Evolutionary conservation across 108 stramenopile species (phyloP).

Genomic region (Nitzschia sp.): DNA sequence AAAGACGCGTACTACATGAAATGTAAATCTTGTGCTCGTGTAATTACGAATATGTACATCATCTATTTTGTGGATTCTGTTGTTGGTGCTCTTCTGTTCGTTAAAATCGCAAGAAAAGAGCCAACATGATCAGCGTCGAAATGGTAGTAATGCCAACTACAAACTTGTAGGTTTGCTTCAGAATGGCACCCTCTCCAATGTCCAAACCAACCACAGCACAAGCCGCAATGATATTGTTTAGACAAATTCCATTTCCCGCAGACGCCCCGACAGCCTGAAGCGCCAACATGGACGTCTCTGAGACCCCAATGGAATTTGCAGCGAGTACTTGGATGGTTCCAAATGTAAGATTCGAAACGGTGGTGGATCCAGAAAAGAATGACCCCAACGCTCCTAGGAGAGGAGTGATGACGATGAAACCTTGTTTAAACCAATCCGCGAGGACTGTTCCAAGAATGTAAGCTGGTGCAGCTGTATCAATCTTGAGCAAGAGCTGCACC

Average conservation of each 20-base stretch:
- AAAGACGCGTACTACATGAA: too few species aligned
- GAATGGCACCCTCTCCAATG: constrained; percentile 56
- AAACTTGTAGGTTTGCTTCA: constrained; percentile 47
- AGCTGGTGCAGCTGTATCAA: constrained; percentile 50
- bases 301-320: constrained; percentile 53
- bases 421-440: constrained; percentile 51
- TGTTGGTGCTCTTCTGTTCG: too few species aligned
- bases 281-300: constrained; percentile 51
- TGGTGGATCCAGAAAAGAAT: constrained; percentile 69
- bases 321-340: constrained; percentile 60
- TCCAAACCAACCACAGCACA: constrained; percentile 58
- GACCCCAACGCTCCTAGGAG: constrained; percentile 55
- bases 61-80: too few species aligned
- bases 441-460: constrained; percentile 53
- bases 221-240: constrained; percentile 69
- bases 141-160: constrained; percentile 45
- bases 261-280: constrained; percentile 63
- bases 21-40: too few species aligned
- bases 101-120: constrained; percentile 51
- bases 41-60: too few species aligned
- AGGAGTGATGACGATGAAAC: constrained; percentile 56
- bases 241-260: constrained; percentile 69
- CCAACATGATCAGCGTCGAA: constrained; percentile 53
- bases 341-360: constrained; percentile 70
- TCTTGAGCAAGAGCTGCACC: constrained; percentile 57